Base-by-base conservation (phyloP, 495 filamentous ascomycete genomes). In the Trichodelitschia bisporula region DNA sequence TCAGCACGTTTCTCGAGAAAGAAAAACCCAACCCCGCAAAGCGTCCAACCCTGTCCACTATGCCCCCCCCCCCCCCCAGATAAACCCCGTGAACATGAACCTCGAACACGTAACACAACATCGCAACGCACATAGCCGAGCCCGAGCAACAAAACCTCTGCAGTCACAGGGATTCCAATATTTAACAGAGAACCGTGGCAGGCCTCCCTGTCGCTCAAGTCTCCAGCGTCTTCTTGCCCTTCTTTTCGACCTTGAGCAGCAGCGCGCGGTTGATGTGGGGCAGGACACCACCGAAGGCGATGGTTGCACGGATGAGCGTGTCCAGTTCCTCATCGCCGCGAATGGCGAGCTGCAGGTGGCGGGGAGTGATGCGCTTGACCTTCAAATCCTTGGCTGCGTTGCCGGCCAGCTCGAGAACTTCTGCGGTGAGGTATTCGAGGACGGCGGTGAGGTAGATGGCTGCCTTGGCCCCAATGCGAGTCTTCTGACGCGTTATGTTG, bases 331-430 rank as follows among this genome's bases (percentile, higher is more conserved):
- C 86, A 51, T 97, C 86, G 46, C 86, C 86, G 42, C 86, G 82
- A 53, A 97, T 97, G 41, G 86, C 86, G 28, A 97, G 77, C 54
- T 97, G 86, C 40, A 97, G 59, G 54, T 97, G 86, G 48, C 86
- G 86, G 18, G 86, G 86, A 2, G 86, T 97, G 58, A 97, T 97
- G 56, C 86, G 86, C 74, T 95, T 97, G 58, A 95, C 86, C 56
- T 97, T 97, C 43, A 95, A 73, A 54, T 97, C 86, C 62, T 95
- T 95, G 50, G 86, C 86, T 19, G 86, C 86, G 49, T 97, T 97
- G 48, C 86, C 86, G 45, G 86, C 86, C 35, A 97, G 68, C 48
- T 97, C 86, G 42, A 97, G 76, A 25, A 97, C 89, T 71, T 97
- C 86, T 40, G 86, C 86, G 34, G 86, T 93, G 37, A 97, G 61